Conservation (phyloP, 345 rosid species). For the Firmiana major region DNA sequence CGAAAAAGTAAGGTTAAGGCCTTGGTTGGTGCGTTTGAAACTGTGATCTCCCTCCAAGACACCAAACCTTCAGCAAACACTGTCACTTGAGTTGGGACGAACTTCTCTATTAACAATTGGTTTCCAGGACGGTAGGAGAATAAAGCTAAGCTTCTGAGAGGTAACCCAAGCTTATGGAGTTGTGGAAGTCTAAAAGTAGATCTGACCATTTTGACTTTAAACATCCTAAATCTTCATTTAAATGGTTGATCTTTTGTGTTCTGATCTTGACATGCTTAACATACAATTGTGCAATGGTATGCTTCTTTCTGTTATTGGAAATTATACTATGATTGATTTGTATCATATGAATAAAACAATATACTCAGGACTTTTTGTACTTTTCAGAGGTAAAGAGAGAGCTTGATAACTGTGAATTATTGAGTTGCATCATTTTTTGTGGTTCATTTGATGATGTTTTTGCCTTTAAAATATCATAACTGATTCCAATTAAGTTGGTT, state of each 20-base stretch:
- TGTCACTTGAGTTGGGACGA: background rate
- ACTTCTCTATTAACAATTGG: background rate
- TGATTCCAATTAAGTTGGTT: background rate
- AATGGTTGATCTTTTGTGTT: background rate
- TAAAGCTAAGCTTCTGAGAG: conserved; percentile 24
- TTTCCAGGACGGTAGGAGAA: conserved; percentile 14
- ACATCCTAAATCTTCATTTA: conserved; percentile 10
- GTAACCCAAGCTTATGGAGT: conserved; percentile 12
- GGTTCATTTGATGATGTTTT: background rate
- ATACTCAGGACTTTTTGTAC: background rate
- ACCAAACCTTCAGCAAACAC: conserved; percentile 34
- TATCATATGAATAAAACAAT: conserved; percentile 14
- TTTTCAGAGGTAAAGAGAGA: background rate
- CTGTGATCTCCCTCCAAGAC: conserved; percentile 88
- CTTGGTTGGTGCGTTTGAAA: conserved; percentile 93
- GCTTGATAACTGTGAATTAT: background rate
- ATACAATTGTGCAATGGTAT: background rate
- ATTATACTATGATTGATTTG: background rate
- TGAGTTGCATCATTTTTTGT: background rate
- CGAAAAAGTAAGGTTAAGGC: conserved; percentile 95
- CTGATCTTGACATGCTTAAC: conserved; percentile 23
- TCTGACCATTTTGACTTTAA: conserved; percentile 19
- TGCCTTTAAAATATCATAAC: background rate
- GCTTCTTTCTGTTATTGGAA: conserved; percentile 6
- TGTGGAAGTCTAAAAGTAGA: conserved; percentile 5